Base-by-base conservation (phyloP, 169 alveolate genomes). In the Cryptosporidium sp. region DNA sequence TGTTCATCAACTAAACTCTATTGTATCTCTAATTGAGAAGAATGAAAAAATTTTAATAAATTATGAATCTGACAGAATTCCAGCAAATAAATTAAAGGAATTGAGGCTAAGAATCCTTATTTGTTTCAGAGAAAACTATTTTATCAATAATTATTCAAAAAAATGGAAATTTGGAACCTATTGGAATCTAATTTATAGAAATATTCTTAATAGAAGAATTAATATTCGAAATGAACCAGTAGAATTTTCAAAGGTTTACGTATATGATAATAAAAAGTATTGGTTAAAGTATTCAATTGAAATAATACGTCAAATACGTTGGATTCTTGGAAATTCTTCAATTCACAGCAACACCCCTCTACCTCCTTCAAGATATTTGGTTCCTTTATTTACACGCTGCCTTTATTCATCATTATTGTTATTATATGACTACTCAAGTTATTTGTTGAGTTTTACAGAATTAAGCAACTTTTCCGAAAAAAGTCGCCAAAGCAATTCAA, bases 271-370 rank as follows among this genome's bases (percentile, higher is more conserved):
- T 29, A 61, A 45, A 8, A 80, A 80, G 41, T 80, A 80, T 35
- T 80, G 89, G 89, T 26, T 80, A n/a, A 80, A 80, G 50, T 80
- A 80, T 65, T 58, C 89, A n/a, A 48, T 80, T 23, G 89, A 80
- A 41, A 52, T 80, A 14, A 80, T 65, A n/a, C 73, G 75, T 62
- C 89, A 80, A 67, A 65, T 80, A 21, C 73, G 89, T 43, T 80
- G 89, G 89, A 61, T 80, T 39, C 74, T 80, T 37, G 89, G 89
- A 39, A 65, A 18, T 3, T 59, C 89, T 43, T 41, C 89, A 39
- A 80, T 80, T 41, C 74, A 80, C 23, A 41, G 33, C 33, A 45
- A 62, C 45, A 39, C 75, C 16, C 68, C 89, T 43, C 75, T 80
- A 4, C 89, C 89, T 18, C 89, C 89, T 39, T 80, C 89, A 6